phyloP scores from a whole-genome alignment of 768 basidiomycete genomes.

The Russula olivacea region DNA sequence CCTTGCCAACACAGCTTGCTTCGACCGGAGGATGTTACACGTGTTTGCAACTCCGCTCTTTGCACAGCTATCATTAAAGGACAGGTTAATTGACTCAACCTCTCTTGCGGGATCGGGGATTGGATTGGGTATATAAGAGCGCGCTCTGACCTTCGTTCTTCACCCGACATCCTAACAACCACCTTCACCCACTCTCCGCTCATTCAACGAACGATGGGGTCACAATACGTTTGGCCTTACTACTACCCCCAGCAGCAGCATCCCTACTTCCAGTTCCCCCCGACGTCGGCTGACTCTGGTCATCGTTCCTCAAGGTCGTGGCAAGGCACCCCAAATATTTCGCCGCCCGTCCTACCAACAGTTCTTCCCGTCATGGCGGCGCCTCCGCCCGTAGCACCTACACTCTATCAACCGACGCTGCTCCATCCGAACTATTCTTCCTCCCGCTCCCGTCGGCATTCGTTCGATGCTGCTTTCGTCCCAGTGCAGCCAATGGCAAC shows the following conservation, averaged over 20 bases:
- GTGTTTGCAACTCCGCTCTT: constrained; percentile 7
- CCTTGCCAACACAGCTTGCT: constrained; percentile 11
- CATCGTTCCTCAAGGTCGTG: constrained; percentile 15
- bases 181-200: background rate
- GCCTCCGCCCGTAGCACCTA: background rate
- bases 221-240: constrained; percentile 20
- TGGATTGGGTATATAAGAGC: background rate
- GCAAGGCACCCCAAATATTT: constrained; percentile 14
- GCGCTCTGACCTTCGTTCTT: background rate
- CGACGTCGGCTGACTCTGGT: background rate
- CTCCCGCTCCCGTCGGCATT: constrained; percentile 20
- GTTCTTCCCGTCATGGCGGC: constrained; percentile 5
- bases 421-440: constrained; percentile 13
- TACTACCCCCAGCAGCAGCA: constrained; percentile 13
- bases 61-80: constrained; percentile 1
- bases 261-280: constrained; percentile 21
- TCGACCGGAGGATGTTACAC: constrained; percentile 1
- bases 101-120: background rate
- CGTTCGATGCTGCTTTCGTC: constrained; percentile 18
- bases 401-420: constrained; percentile 6
- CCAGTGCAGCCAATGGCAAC: background rate
- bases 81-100: constrained; percentile 14
- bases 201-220: constrained; percentile 3
- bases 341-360: constrained; percentile 16
- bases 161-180: background rate